Evolutionary conservation across 257 asterid genomes (phyloP).

Genomic region (Plantago ovata): DNA sequence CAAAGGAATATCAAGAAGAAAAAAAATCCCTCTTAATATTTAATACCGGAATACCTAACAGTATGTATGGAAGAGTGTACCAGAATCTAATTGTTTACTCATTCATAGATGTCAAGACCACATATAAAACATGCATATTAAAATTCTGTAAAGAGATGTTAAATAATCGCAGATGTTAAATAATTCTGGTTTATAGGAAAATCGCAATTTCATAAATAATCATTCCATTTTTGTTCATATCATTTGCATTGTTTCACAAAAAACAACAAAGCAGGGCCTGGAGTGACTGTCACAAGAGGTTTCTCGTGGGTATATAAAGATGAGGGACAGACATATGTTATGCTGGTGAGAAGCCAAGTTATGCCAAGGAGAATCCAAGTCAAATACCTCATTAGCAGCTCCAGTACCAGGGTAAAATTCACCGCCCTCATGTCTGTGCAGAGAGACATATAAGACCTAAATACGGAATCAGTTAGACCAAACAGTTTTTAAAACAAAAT

Average conservation of each 20-base stretch:
- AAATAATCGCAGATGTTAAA: too few relatives aligned
- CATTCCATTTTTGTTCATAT: too few relatives aligned
- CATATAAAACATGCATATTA: background rate
- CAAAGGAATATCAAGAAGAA: too few relatives aligned
- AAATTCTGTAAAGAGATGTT: slow-evolving; percentile 1
- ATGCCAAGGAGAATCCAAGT: slow-evolving; percentile 9
- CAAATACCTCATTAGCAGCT: slow-evolving; percentile 80
- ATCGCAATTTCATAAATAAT: too few relatives aligned
- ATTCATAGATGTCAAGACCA: background rate
- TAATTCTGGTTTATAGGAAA: too few relatives aligned
- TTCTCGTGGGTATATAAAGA: background rate
- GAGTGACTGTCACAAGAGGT: background rate
- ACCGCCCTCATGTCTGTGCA: slow-evolving; percentile 95
- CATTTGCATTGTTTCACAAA: background rate
- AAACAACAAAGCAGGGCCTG: background rate
- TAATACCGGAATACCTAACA: background rate
- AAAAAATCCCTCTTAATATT: too few relatives aligned
- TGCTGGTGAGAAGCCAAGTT: slow-evolving; percentile 11
- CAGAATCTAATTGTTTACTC: background rate
- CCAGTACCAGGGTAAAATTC: slow-evolving; percentile 97
- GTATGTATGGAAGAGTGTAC: background rate
- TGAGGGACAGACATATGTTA: background rate
- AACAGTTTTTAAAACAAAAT: slow-evolving; percentile 6
- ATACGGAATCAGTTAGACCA: slow-evolving; percentile 8
- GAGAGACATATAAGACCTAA: slow-evolving; percentile 91